Evolutionary conservation across 108 stramenopile species (phyloP), one percentile per base, ranked within the genome.

Genomic region (Nannochloropsis gaditana): DNA sequence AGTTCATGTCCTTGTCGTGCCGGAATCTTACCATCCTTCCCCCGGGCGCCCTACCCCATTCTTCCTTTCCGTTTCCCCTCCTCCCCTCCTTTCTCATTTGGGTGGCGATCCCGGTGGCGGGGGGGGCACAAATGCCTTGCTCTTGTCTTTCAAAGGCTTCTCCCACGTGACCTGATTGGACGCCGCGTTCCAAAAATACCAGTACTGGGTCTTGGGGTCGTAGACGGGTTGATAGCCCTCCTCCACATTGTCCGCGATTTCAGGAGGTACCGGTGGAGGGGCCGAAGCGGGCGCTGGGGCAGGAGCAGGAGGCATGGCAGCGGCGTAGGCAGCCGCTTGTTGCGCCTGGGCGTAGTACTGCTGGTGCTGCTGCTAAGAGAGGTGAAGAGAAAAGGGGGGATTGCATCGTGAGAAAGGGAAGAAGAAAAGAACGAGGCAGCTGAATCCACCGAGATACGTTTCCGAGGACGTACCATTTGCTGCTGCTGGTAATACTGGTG

Each of bases 91-190:
- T 73, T 5, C 5, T 73, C 59, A 73, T n/a, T 15, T 73, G 15
- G 59, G 59, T 19, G 59, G 59, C 59, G 59, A n/a, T n/a, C 59
- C 59, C n/a, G 59, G 59, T n/a, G 59, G 59, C n/a, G 59, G 59
- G 15, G 59, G 59, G 59, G 59, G 59, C 59, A 73, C 59, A 5
- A 73, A 73, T 2, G 4, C 59, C 59, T 73, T 73, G 59, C 59
- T 73, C 59, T 73, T 73, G n/a, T 73, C 59, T n/a, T 73, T 73
- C 19, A 73, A n/a, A 4, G 59, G 59, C 59, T 73, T 73, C 19
- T 73, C 59, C 59, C 59, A 73, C 2, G 59, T 73, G 2, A 73
- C 59, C 4, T 73, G 19, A 5, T 73, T 73, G 19, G 59, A 19
- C 2, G 59, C 15, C 19, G 59, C 59, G 19, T 73, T 73, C 59